These are phyloP conservation scores for Naganishia sp. DNA, from an alignment of 1,284 basidiomycete species.

Conservation along the genomic window DNA sequence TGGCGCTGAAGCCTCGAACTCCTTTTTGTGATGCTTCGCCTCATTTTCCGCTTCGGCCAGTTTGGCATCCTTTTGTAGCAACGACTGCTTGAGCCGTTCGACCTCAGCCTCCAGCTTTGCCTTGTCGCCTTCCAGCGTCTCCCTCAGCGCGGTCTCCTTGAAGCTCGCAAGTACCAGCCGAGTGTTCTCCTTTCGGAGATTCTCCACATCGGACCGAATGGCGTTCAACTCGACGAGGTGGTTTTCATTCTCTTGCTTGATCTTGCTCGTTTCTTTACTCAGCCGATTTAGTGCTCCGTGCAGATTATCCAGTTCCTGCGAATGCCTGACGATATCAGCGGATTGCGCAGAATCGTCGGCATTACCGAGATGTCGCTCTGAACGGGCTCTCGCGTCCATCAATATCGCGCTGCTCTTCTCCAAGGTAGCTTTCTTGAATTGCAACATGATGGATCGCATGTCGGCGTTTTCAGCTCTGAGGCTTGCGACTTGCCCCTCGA, in stretches of 20 bases:
- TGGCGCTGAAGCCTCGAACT: neutral
- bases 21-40: neutral
- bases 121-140: slow-evolving; percentile 10
- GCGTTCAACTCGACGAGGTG: neutral
- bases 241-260: slow-evolving; percentile 1
- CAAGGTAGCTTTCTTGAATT: neutral
- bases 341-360: neutral
- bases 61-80: neutral
- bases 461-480: slow-evolving; percentile 8
- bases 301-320: neutral
- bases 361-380: neutral
- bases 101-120: slow-evolving; percentile 14
- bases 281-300: neutral
- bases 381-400: neutral
- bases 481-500: slow-evolving; percentile 1
- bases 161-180: slow-evolving; percentile 1
- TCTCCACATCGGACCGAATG: neutral
- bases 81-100: neutral
- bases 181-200: slow-evolving; percentile 12
- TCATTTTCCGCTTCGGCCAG: slow-evolving; percentile 1
- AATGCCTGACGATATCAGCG: neutral
- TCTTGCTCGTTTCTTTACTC: neutral
- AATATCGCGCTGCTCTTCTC: neutral
- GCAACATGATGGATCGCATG: slow-evolving; percentile 8
- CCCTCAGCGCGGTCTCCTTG: neutral